A percentile compares a stretch with the other conserved stretches of the same genome.
Evolutionary conservation across 2,329 filamentous ascomycete genomes (phyloP).

Genomic region (Fonsecaea multimorphosa): DNA sequence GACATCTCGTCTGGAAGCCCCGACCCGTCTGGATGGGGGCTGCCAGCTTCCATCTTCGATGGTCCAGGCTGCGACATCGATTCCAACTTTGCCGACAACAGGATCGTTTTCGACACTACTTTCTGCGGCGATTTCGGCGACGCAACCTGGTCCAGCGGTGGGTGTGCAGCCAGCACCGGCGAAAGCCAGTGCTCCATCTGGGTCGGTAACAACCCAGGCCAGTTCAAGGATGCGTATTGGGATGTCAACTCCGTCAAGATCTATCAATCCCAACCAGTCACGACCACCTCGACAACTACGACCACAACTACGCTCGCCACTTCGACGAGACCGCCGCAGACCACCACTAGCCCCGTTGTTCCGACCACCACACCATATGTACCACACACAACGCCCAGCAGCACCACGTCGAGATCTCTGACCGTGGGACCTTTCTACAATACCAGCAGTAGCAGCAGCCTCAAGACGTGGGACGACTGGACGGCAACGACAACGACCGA

Average conservation of each 20-base stretch:
- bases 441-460: slow-evolving; percentile 7
- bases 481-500: slow-evolving; percentile 9
- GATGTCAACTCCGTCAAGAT: slow-evolving; percentile 72
- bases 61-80: slow-evolving; percentile 48
- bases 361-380: neutral
- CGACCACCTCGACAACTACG: slow-evolving; percentile 20
- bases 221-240: slow-evolving; percentile 76
- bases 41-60: slow-evolving; percentile 52
- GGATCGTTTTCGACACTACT: slow-evolving; percentile 58
- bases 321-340: slow-evolving; percentile 15
- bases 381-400: neutral
- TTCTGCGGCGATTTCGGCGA: slow-evolving; percentile 64
- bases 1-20: slow-evolving; percentile 56
- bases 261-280: slow-evolving; percentile 49
- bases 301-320: slow-evolving; percentile 21
- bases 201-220: slow-evolving; percentile 69
- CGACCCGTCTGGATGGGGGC: slow-evolving; percentile 49
- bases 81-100: slow-evolving; percentile 49
- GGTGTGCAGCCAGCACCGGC: slow-evolving; percentile 63
- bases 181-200: slow-evolving; percentile 70
- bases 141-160: slow-evolving; percentile 55
- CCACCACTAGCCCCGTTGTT: neutral
- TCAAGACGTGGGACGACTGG: slow-evolving; percentile 6
- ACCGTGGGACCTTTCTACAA: neutral
- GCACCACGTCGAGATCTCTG: neutral